A percentile compares a stretch with the other conserved stretches of the same genome.
These are phyloP conservation scores for Penicillium diatomitis DNA, from an alignment of 495 filamentous ascomycete species.

Conservation along the genomic window DNA sequence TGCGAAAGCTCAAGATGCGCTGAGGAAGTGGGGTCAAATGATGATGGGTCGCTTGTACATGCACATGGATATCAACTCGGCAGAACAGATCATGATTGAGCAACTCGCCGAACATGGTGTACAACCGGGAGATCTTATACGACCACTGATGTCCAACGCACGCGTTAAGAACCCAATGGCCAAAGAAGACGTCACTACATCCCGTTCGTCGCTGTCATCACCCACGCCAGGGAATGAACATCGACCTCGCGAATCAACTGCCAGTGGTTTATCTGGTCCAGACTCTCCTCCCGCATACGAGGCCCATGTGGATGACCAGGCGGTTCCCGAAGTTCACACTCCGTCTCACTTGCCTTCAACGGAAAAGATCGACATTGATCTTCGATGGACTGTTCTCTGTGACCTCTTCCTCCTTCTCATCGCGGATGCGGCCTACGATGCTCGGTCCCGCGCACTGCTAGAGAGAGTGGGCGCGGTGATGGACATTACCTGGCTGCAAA, in stretches of 20 bases:
- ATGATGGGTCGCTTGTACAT: constrained; percentile 90
- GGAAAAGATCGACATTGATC: constrained; percentile 84
- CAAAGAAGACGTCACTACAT: constrained; percentile 22
- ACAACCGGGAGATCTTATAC: constrained; percentile 69
- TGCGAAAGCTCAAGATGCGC: constrained; percentile 58
- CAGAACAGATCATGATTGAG: constrained; percentile 98
- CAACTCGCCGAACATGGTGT: constrained; percentile 91
- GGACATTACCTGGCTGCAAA: constrained; percentile 81
- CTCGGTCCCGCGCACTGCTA: constrained; percentile 75
- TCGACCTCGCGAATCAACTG: constrained; percentile 19
- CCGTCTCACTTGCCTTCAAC: constrained; percentile 73
- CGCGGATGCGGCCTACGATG: constrained; percentile 89
- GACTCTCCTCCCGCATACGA: constrained; percentile 64
- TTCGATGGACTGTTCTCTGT: constrained; percentile 95
- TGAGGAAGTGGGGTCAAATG: constrained; percentile 94
- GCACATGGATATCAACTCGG: constrained; percentile 89
- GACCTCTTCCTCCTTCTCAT: constrained; percentile 93
- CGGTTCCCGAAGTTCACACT: constrained; percentile 60
- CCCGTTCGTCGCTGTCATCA: constrained; percentile 21
- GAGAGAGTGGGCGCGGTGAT: constrained; percentile 75
- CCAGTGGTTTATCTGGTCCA: constrained; percentile 22
- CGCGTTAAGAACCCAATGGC: constrained; percentile 91
- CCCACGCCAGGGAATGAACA: constrained; percentile 19
- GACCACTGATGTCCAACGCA: constrained; percentile 83
- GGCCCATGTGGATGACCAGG: constrained; percentile 56